phyloP scores from a whole-genome alignment of 352 stramenopile genomes.

The Phytophthora aleatoria region DNA sequence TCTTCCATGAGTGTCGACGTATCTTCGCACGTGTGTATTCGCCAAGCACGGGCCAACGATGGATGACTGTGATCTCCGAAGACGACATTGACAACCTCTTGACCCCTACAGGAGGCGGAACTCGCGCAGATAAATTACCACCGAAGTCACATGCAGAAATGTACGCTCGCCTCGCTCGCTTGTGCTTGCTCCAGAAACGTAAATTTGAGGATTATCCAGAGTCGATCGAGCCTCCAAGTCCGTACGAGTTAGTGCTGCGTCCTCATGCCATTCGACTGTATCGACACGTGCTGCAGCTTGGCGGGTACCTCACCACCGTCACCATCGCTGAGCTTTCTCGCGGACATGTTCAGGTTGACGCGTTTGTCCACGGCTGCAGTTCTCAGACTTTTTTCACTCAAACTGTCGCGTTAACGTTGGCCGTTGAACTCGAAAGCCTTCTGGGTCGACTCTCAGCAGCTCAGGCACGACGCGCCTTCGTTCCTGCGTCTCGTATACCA shows the following conservation, averaged over 20 bases:
- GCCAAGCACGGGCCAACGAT: conserved; percentile 49
- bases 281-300: conserved; percentile 49
- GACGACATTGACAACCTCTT: conserved; percentile 63
- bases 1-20: conserved; percentile 75
- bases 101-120: conserved; percentile 45
- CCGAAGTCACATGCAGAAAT: conserved; percentile 57
- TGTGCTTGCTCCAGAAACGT: conserved; percentile 53
- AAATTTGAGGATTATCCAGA: conserved; percentile 9
- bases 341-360: conserved; percentile 64
- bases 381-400: conserved; percentile 5
- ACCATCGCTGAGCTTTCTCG: conserved; percentile 70
- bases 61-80: conserved; percentile 60
- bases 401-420: conserved; percentile 9
- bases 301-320: conserved; percentile 51
- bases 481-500: conserved; percentile 40
- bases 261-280: conserved; percentile 58
- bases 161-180: conserved; percentile 62
- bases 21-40: conserved; percentile 78
- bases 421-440: conserved; percentile 63
- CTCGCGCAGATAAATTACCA: conserved; percentile 41
- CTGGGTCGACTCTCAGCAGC: conserved; percentile 53
- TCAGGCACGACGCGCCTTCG: conserved; percentile 34
- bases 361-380: conserved; percentile 47
- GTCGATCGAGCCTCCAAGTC: conserved; percentile 13
- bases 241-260: conserved; percentile 50